These are phyloP conservation scores for Trichoderma asperelloides DNA, from an alignment of 495 filamentous ascomycete species.

Conservation along the genomic window DNA sequence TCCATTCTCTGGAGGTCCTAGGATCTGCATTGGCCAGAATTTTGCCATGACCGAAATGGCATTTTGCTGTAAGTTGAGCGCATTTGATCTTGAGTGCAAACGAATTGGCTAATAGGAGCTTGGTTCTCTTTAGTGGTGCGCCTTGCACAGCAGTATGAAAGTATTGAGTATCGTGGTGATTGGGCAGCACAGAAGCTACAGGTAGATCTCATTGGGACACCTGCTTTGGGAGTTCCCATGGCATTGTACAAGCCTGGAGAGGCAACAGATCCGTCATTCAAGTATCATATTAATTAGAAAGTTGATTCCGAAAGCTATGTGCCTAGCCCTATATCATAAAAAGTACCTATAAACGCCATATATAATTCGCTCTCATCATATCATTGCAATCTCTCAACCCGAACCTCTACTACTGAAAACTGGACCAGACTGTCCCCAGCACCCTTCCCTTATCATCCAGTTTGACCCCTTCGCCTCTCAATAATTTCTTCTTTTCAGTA, in stretches of 20 bases:
- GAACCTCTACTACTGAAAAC: conserved; percentile 18
- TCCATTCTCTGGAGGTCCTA: conserved; percentile 52
- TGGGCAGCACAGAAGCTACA: conserved; percentile 29
- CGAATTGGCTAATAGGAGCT: neutral
- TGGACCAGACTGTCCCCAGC: conserved; percentile 35
- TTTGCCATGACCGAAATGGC: conserved; percentile 51
- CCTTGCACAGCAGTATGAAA: conserved; percentile 52
- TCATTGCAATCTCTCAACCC: neutral
- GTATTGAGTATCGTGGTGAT: conserved; percentile 38
- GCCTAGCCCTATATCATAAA: neutral
- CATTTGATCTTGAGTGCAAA: neutral
- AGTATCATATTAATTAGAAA: neutral
- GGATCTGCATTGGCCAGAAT: conserved; percentile 42
- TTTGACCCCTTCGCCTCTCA: conserved; percentile 32
- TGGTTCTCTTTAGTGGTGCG: conserved; percentile 43
- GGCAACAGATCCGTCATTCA: neutral
- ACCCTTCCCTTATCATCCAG: conserved; percentile 30
- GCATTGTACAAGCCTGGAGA: conserved; percentile 23
- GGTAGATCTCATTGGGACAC: conserved; percentile 33
- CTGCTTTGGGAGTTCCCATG: conserved; percentile 27
- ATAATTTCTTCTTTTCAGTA: conserved; percentile 31
- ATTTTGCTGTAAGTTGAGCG: conserved; percentile 25
- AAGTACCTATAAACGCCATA: neutral
- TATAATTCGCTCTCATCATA: neutral
- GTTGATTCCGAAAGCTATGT: too few relatives aligned